phyloP scores from a whole-genome alignment of 1,284 basidiomycete species.

The Cryptococcus hybrid region DNA sequence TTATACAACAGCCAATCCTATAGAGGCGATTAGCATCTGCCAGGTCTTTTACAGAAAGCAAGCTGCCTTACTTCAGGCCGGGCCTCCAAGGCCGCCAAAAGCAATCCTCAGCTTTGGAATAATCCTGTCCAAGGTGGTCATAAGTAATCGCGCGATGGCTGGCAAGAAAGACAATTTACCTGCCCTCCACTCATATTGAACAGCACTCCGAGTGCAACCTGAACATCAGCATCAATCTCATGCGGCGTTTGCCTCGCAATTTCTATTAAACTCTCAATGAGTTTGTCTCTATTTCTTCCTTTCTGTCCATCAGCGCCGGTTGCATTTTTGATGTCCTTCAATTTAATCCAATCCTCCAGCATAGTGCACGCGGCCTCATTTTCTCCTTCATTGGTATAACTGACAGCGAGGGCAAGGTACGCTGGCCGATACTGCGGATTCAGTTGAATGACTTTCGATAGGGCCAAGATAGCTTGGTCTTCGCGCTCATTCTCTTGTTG shows the following conservation, averaged over 20 bases:
- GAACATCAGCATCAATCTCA: slow-evolving; percentile 83
- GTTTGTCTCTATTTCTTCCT: slow-evolving; percentile 9
- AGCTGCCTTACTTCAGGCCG: slow-evolving; percentile 80
- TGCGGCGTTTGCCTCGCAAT: slow-evolving; percentile 50
- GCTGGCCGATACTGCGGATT: slow-evolving; percentile 73
- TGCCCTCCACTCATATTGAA: slow-evolving; percentile 68
- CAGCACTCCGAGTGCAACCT: slow-evolving; percentile 90
- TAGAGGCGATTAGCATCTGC: slow-evolving; percentile 4
- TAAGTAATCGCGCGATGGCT: background rate
- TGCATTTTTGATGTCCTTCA: slow-evolving; percentile 14
- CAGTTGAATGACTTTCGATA: slow-evolving; percentile 76
- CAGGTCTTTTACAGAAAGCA: background rate
- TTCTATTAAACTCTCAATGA: slow-evolving; percentile 48
- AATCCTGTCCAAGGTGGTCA: slow-evolving; percentile 60
- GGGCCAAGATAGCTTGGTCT: slow-evolving; percentile 80
- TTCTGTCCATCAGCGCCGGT: slow-evolving; percentile 1
- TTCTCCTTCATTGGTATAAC: slow-evolving; percentile 87
- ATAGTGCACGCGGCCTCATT: slow-evolving; percentile 69
- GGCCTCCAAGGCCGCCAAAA: slow-evolving; percentile 84
- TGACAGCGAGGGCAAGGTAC: slow-evolving; percentile 89
- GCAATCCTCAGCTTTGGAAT: slow-evolving; percentile 88
- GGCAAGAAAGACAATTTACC: background rate
- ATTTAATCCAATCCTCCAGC: slow-evolving; percentile 72
- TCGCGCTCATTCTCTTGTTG: slow-evolving; percentile 99
- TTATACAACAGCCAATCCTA: slow-evolving; percentile 97